phyloP scores from a whole-genome alignment of 108 stramenopile species.

The Cyclostephanos tholiformis region DNA sequence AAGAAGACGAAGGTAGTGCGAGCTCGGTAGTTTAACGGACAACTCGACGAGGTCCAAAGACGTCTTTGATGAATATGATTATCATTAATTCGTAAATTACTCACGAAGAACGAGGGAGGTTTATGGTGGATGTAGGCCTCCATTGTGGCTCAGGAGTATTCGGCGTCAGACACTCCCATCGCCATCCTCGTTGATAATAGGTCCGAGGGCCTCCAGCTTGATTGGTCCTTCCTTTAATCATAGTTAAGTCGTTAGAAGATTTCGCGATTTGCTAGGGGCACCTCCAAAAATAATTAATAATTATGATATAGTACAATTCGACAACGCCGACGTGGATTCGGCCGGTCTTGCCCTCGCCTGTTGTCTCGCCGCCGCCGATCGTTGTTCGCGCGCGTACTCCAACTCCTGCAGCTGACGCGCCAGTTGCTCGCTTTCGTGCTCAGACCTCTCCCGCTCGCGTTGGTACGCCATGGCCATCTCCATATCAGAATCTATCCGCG shows the following conservation, averaged over 20 bases:
- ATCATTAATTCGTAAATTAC: no score
- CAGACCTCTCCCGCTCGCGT: conserved; percentile 15
- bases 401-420: conserved; percentile 21
- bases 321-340: neutral
- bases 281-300: no score
- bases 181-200: no score
- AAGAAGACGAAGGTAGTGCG: conserved; percentile 69
- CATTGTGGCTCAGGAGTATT: no score
- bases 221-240: no score
- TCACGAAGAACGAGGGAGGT: no score
- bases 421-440: conserved; percentile 39
- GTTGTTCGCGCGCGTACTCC: conserved; percentile 4
- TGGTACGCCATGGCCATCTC: conserved; percentile 16
- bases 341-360: conserved; percentile 9
- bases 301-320: conserved; percentile 25
- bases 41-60: neutral
- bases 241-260: no score
- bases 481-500: conserved; percentile 11
- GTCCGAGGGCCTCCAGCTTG: no score
- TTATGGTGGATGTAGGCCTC: no score
- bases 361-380: neutral
- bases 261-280: no score
- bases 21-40: neutral
- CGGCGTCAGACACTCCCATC: no score
- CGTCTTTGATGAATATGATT: no score